Percentiles rank a stretch among this genome's conserved stretches.
phyloP scores from a whole-genome alignment of 2,329 filamentous ascomycete species.

The Coleophoma cylindrospora region DNA sequence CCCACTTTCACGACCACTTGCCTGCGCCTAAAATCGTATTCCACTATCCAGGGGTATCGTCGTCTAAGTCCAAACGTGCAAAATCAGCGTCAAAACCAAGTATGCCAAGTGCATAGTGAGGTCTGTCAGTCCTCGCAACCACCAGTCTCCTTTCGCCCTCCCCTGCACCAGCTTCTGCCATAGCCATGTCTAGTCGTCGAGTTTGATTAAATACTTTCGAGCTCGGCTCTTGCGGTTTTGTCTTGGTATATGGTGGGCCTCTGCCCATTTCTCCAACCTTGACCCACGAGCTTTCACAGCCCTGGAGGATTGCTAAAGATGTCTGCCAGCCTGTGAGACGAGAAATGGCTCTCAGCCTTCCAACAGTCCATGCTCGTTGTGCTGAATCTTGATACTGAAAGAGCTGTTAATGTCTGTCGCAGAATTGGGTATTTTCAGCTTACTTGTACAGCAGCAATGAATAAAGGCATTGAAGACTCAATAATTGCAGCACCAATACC shows the following conservation, averaged over 20 bases:
- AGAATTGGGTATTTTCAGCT: slow-evolving; percentile 8
- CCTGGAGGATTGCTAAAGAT: slow-evolving; percentile 72
- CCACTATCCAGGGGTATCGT: slow-evolving; percentile 10
- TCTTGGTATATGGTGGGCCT: slow-evolving; percentile 67
- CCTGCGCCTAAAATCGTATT: background rate
- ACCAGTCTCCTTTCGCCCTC: slow-evolving; percentile 46
- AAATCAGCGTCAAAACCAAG: slow-evolving; percentile 75
- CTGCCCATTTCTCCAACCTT: slow-evolving; percentile 67
- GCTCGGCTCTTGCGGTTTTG: slow-evolving; percentile 28
- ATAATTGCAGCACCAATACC: slow-evolving; percentile 75
- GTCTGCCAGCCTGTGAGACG: slow-evolving; percentile 85
- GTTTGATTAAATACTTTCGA: slow-evolving; percentile 42
- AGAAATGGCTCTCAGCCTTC: slow-evolving; percentile 68
- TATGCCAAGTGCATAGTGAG: slow-evolving; percentile 74
- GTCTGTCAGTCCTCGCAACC: slow-evolving; percentile 55
- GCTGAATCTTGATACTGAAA: slow-evolving; percentile 61
- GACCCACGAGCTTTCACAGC: slow-evolving; percentile 81
- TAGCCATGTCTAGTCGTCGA: slow-evolving; percentile 45
- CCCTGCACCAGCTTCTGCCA: slow-evolving; percentile 35
- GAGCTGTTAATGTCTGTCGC: no score
- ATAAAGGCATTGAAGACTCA: slow-evolving; percentile 76
- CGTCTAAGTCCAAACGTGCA: slow-evolving; percentile 52
- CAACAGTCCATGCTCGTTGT: slow-evolving; percentile 76
- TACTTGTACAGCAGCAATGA: slow-evolving; percentile 78
- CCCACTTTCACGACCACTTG: background rate